Base-by-base conservation (phyloP, 2,329 filamentous ascomycete genomes). In the Ascochyta pisi region DNA sequence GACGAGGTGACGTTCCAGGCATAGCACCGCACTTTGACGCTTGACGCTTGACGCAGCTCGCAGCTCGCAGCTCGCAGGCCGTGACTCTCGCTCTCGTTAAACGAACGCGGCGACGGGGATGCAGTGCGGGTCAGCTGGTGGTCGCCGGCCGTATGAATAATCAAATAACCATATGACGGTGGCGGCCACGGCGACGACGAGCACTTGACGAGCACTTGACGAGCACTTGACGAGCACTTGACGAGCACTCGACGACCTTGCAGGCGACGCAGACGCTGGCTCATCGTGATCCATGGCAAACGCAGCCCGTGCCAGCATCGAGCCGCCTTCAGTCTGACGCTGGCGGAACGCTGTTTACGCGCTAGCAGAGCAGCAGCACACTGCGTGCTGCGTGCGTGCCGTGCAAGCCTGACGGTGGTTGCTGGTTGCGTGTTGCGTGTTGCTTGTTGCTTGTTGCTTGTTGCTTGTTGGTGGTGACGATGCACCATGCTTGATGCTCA, bases 41-140 rank as follows among this genome's bases (percentile, higher is more conserved):
- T 19, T 19, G 19, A 19, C 19, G 19, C 19, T 19, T 19, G 19
- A 19, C 19, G 24, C 24, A 26, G 6, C 24, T 8, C 5, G 24
- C 24, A 26, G 24, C 24, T 6, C 24, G 6, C 24, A 24, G 27
- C 41, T 27, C 50, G 37, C 45, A 52, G 47, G 44, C 43, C 57
- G 57, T 52, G 42, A 50, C 56, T 50, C 42, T 46, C 45, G 19
- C 19, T 19, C 19, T 19, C 19, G 19, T 19, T 19, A 19, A 19
- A 19, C 19, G 19, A 19, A 19, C 19, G 19, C 19, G 19, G 19
- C 34, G 50, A 41, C 46, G 40, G 50, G 45, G 50, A 37, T 57
- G 48, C 31, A 45, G 38, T 19, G 19, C 62, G 63, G 63, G 65
- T 65, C 64, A 65, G 62, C 62, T 62, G 61, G 64, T 50, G 50